These are phyloP conservation scores for Talaromyces atroroseus DNA, from an alignment of 2,329 filamentous ascomycete species.

Conservation along the genomic window DNA sequence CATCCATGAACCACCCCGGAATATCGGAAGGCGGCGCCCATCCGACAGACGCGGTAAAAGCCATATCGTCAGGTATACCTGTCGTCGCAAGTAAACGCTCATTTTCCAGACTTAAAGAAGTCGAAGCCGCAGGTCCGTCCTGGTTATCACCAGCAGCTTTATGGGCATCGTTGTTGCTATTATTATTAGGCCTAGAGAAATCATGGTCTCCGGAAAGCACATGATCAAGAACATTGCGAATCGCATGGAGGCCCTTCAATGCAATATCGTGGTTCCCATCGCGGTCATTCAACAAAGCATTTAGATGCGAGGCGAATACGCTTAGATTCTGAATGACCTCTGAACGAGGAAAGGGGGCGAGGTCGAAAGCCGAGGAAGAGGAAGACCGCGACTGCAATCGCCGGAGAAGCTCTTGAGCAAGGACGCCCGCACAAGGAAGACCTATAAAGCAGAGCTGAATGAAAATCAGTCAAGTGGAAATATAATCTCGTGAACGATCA, in stretches of 20 bases:
- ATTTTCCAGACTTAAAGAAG: not conserved
- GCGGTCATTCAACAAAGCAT: not conserved
- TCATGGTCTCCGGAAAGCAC: not conserved
- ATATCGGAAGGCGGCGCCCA: not conserved
- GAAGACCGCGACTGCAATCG: not conserved
- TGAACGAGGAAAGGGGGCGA: not conserved
- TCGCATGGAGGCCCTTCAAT: not conserved
- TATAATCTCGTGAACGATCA: not conserved
- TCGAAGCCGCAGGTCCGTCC: not conserved
- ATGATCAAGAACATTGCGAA: not conserved
- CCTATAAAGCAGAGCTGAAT: slow-evolving; percentile 9
- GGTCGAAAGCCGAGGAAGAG: not conserved
- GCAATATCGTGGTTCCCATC: not conserved
- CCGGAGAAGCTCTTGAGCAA: slow-evolving; percentile 4
- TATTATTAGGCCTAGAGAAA: not conserved
- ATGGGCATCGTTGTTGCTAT: not conserved
- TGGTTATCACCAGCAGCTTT: not conserved
- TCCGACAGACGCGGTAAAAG: not conserved
- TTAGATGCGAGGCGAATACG: slow-evolving; percentile 1
- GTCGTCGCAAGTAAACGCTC: not conserved
- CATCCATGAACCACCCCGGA: not conserved
- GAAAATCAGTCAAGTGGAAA: not conserved
- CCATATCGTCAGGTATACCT: not conserved
- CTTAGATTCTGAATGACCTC: slow-evolving; percentile 2
- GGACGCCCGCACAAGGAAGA: slow-evolving; percentile 7